Evolutionary conservation across 805 yeast genomes (phyloP).

Genomic region (Zygoascus flipseniorum): DNA sequence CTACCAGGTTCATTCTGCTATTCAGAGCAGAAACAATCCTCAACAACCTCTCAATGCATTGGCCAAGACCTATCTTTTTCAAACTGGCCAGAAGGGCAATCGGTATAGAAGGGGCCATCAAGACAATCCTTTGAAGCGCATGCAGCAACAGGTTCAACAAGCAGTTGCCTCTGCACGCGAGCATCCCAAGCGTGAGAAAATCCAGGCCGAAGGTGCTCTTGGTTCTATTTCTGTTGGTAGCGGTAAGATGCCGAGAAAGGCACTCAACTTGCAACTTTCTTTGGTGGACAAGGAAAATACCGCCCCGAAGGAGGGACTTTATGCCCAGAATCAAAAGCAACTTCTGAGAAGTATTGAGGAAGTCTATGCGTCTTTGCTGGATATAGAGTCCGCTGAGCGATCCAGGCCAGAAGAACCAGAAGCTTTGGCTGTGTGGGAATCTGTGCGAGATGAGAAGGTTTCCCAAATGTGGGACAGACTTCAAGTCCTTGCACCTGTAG

Average conservation of each 20-base stretch:
- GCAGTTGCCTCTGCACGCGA: constrained; percentile 95
- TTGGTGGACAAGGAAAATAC: constrained; percentile 15
- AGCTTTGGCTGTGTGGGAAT: constrained; percentile 27
- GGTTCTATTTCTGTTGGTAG: constrained; percentile 76
- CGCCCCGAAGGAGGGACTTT: neutral
- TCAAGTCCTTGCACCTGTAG: constrained; percentile 52
- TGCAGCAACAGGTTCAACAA: constrained; percentile 96
- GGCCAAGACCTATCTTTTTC: constrained; percentile 87
- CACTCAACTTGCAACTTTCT: constrained; percentile 39
- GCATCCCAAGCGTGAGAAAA: constrained; percentile 55
- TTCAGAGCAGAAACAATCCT: constrained; percentile 51
- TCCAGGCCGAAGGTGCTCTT: constrained; percentile 73
- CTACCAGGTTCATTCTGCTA: constrained; percentile 79
- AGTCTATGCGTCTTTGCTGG: constrained; percentile 67
- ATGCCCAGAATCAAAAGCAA: constrained; percentile 31
- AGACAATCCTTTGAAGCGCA: constrained; percentile 86
- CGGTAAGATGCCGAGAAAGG: constrained; percentile 82
- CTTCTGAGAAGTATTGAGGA: constrained; percentile 66
- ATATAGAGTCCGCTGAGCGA: constrained; percentile 68
- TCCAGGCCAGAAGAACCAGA: constrained; percentile 35
- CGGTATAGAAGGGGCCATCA: constrained; percentile 24
- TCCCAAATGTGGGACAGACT: constrained; percentile 65
- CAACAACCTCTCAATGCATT: constrained; percentile 61
- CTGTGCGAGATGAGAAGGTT: constrained; percentile 22
- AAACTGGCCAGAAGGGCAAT: constrained; percentile 73